phyloP scores from a whole-genome alignment of 2,329 filamentous ascomycete genomes.

The Ascochyta viciae-villosae region DNA sequence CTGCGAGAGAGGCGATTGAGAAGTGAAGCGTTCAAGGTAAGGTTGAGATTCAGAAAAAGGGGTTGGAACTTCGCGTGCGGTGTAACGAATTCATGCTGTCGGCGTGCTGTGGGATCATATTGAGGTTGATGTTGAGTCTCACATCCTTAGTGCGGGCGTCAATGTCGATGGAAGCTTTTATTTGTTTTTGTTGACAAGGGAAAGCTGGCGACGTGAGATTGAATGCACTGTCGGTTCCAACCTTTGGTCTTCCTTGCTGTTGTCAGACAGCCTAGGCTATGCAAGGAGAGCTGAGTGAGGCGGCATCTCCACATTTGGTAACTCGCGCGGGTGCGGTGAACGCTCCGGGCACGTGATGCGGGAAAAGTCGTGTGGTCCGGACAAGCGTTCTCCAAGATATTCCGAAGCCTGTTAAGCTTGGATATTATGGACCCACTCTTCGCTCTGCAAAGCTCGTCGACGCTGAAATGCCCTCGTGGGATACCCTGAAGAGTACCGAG shows the following conservation, averaged over 20 bases:
- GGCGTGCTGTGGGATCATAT: neutral
- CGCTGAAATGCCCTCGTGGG: neutral
- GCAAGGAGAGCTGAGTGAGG: neutral
- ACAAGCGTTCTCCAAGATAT: slow-evolving; percentile 12
- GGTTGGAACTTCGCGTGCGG: neutral
- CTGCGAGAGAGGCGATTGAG: neutral
- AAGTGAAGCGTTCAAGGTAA: neutral
- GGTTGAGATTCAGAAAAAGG: neutral
- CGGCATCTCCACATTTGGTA: slow-evolving; percentile 16
- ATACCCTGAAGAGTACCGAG: neutral
- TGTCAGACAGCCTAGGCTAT: neutral
- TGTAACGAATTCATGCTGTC: neutral
- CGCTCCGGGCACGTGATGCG: slow-evolving; percentile 7
- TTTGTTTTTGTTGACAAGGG: neutral
- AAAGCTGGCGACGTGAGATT: neutral
- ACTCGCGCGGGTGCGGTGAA: slow-evolving; percentile 13
- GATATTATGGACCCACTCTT: neutral
- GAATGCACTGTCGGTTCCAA: neutral
- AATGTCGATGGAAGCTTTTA: no score
- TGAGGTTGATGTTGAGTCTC: neutral
- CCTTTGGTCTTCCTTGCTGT: neutral
- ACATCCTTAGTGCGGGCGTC: neutral
- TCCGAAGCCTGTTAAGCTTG: neutral
- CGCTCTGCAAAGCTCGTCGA: slow-evolving; percentile 3
- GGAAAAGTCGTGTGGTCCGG: slow-evolving; percentile 3